These are phyloP conservation scores for Rosa rugosa DNA, from an alignment of 306 rosid genomes.

Conservation along the genomic window DNA sequence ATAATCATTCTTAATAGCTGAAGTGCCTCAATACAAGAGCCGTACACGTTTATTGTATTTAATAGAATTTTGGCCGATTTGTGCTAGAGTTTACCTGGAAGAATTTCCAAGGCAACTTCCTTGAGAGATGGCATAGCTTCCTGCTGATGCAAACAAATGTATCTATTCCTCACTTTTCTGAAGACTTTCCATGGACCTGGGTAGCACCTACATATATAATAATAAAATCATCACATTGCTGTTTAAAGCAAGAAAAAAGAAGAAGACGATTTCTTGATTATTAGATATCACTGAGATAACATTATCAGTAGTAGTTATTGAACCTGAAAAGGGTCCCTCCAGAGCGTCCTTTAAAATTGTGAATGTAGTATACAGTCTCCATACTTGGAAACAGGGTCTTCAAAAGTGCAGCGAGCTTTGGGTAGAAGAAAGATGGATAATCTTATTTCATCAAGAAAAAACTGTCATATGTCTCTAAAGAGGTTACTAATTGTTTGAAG, in stretches of 20 bases:
- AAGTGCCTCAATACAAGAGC: too few relatives aligned
- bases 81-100: slow-evolving; percentile 11
- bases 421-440: slow-evolving; percentile 89
- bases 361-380: slow-evolving; percentile 91
- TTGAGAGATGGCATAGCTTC: slow-evolving; percentile 84
- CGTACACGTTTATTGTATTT: too few relatives aligned
- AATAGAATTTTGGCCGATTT: too few relatives aligned
- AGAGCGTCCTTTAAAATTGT: slow-evolving; percentile 80
- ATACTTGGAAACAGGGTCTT: slow-evolving; percentile 72
- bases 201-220: slow-evolving; percentile 52
- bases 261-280: too few relatives aligned
- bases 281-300: background rate
- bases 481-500: background rate
- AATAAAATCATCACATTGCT: background rate
- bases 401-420: slow-evolving; percentile 75
- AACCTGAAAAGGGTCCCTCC: slow-evolving; percentile 95
- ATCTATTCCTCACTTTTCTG: slow-evolving; percentile 51
- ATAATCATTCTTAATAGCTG: too few relatives aligned
- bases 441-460: slow-evolving; percentile 61
- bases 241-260: background rate
- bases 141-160: slow-evolving; percentile 68
- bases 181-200: slow-evolving; percentile 94
- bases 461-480: background rate
- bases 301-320: slow-evolving; percentile 12
- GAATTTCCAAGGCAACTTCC: slow-evolving; percentile 91